phyloP scores from a whole-genome alignment of 73 alveolate genomes.

The Tetrahymena elliotti region DNA sequence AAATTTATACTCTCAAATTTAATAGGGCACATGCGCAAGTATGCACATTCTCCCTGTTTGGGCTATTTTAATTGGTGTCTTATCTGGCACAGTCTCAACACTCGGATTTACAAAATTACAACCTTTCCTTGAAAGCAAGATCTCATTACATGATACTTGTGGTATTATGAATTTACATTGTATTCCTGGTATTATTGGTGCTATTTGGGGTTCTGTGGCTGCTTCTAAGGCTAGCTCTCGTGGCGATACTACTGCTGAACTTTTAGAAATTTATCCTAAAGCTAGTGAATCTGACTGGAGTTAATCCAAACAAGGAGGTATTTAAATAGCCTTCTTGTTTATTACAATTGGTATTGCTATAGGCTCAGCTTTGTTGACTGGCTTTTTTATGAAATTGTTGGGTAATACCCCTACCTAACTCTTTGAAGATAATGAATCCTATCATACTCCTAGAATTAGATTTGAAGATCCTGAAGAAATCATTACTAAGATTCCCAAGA shows the following conservation, averaged over 20 bases:
- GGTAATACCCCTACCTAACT: not conserved
- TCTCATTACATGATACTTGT: slow-evolving; percentile 74
- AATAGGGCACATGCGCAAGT: slow-evolving; percentile 56
- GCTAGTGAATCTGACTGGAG: not conserved
- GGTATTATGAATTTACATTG: slow-evolving; percentile 73
- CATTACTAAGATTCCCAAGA: not conserved
- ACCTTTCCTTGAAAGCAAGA: slow-evolving; percentile 35
- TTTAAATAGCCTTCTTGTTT: not conserved
- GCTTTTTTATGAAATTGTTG: not conserved
- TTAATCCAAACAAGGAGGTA: not conserved
- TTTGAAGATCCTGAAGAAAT: not conserved
- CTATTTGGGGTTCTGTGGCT: slow-evolving; percentile 57
- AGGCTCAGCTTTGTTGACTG: not conserved
- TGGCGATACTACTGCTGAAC: not conserved
- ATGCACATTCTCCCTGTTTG: slow-evolving; percentile 41
- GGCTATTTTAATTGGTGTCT: slow-evolving; percentile 48
- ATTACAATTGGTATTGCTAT: not conserved
- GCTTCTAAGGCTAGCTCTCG: not conserved
- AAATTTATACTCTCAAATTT: too few species aligned
- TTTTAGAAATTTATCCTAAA: not conserved
- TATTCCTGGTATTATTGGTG: slow-evolving; percentile 86
- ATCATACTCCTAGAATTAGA: not conserved
- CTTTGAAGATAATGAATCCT: not conserved
- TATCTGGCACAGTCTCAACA: slow-evolving; percentile 52
- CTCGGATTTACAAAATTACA: slow-evolving; percentile 35